Conservation (phyloP, 768 basidiomycete species). For the Aureoboletus auriporus region DNA sequence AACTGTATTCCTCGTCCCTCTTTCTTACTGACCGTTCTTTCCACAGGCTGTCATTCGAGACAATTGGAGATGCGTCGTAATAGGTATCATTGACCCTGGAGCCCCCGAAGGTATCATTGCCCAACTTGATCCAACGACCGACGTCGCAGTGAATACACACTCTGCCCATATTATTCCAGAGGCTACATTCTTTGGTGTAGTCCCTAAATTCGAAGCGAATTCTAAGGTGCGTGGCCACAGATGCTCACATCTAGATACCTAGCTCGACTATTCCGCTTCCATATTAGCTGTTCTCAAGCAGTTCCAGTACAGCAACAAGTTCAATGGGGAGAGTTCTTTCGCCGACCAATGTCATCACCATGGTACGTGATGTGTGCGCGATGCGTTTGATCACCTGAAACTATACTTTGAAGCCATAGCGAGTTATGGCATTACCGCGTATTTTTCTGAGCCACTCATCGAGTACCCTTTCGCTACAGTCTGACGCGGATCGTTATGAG, state of each 20-base stretch:
- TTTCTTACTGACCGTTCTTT: not conserved
- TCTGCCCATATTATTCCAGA: slow-evolving; percentile 7
- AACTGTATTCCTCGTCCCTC: no score
- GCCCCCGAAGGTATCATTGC: not conserved
- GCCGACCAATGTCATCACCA: slow-evolving; percentile 5
- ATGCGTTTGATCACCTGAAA: slow-evolving; percentile 1
- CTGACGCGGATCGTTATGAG: not conserved
- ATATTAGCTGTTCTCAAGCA: slow-evolving; percentile 1
- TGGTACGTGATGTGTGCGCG: not conserved
- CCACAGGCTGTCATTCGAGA: slow-evolving; percentile 35
- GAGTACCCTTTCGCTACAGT: not conserved
- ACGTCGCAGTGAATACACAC: not conserved
- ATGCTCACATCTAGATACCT: not conserved
- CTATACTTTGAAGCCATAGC: slow-evolving; percentile 9
- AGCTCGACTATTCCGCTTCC: slow-evolving; percentile 4
- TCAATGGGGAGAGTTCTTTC: slow-evolving; percentile 7
- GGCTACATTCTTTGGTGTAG: slow-evolving; percentile 1
- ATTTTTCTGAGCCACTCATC: not conserved
- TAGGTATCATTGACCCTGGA: slow-evolving; percentile 20
- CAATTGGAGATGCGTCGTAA: slow-evolving; percentile 31
- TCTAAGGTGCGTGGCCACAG: not conserved
- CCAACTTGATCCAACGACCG: not conserved
- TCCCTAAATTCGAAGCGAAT: not conserved
- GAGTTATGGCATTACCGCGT: not conserved
- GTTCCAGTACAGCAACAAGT: slow-evolving; percentile 1